phyloP scores from a whole-genome alignment of 1,284 basidiomycete species.

The Trametes polyzona region DNA sequence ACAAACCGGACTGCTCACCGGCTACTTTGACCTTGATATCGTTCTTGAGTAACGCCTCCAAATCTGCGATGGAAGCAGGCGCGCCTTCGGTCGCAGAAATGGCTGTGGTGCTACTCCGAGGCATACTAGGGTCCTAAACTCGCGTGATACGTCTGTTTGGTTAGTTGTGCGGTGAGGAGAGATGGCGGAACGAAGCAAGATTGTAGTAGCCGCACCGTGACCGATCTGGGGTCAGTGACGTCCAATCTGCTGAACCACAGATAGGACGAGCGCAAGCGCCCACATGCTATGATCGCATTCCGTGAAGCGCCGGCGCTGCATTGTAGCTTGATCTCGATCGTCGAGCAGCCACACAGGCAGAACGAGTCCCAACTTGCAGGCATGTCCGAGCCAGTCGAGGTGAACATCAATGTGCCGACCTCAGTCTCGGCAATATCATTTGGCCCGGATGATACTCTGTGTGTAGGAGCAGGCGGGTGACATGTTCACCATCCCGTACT shows the following conservation, averaged over 20 bases:
- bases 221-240: slow-evolving; percentile 1
- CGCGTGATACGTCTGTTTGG: neutral
- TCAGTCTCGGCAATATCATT: slow-evolving; percentile 28
- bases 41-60: slow-evolving; percentile 57
- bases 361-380: too few species aligned
- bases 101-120: neutral
- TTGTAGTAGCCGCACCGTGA: neutral
- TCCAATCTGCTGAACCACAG: slow-evolving; percentile 8
- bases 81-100: slow-evolving; percentile 46
- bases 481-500: neutral
- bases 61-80: slow-evolving; percentile 61
- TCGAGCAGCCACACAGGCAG: neutral
- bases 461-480: slow-evolving; percentile 33
- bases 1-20: slow-evolving; percentile 61
- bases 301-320: neutral
- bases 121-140: neutral
- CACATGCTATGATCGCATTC: neutral
- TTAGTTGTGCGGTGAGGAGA: neutral
- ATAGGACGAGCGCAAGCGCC: slow-evolving; percentile 14
- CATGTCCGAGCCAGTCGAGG: neutral
- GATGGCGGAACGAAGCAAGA: neutral
- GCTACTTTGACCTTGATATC: slow-evolving; percentile 94
- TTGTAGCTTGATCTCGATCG: neutral
- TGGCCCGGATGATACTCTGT: slow-evolving; percentile 17
- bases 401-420: slow-evolving; percentile 25